Evolutionary conservation across 2,329 filamentous ascomycete genomes (phyloP).

Genomic region (Niveomyces coronatus): DNA sequence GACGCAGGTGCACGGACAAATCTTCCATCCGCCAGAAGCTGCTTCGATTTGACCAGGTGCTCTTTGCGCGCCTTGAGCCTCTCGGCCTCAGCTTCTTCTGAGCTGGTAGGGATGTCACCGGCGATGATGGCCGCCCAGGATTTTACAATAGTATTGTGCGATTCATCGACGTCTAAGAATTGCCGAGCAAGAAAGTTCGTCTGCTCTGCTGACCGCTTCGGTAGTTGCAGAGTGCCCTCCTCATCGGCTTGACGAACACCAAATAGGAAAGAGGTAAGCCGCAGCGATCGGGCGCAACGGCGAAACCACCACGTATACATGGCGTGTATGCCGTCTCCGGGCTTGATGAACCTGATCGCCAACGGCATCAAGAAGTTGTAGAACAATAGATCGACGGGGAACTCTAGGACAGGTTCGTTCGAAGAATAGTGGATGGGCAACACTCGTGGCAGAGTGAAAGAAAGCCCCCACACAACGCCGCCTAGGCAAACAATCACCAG

Average conservation of each 20-base stretch:
- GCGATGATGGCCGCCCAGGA: conserved; percentile 49
- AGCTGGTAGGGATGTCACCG: conserved; percentile 35
- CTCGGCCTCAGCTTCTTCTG: conserved; percentile 25
- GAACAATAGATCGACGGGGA: conserved; percentile 86
- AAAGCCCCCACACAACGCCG: conserved; percentile 89
- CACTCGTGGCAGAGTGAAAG: conserved; percentile 55
- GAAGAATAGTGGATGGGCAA: conserved; percentile 91
- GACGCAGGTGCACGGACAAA: conserved; percentile 91
- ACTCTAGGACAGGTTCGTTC: conserved; percentile 85
- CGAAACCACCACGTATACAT: conserved; percentile 98
- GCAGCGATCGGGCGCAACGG: conserved; percentile 66
- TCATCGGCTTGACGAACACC: conserved; percentile 73
- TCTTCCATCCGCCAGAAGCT: conserved; percentile 59
- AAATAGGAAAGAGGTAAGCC: conserved; percentile 89
- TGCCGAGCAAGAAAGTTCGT: conserved; percentile 30
- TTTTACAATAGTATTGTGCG: conserved; percentile 36
- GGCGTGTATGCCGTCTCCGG: conserved; percentile 69
- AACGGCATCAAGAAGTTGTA: conserved; percentile 96
- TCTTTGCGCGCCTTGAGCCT: conserved; percentile 30
- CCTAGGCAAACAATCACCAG: conserved; percentile 88
- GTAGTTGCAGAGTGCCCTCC: conserved; percentile 56
- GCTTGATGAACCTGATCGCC: conserved; percentile 73
- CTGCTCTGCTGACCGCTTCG: conserved; percentile 19
- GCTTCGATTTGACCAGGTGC: conserved; percentile 34
- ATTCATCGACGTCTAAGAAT: conserved; percentile 36